Conservation (phyloP, 805 yeast genomes). For the Myxozyma melibiosi region DNA sequence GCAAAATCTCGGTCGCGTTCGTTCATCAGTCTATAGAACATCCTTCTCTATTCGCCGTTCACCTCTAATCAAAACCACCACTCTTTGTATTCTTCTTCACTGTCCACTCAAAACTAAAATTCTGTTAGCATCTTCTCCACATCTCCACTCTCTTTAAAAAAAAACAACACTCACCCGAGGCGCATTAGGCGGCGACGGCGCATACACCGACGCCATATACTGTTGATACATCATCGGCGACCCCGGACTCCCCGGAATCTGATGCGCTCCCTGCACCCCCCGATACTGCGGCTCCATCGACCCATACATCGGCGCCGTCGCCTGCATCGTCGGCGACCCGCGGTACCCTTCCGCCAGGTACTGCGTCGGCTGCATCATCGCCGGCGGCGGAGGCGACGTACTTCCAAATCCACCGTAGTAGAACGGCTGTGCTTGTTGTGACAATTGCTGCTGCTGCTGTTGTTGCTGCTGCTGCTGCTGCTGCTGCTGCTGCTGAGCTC, state of each 20-base stretch:
- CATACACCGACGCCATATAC: conserved; percentile 13
- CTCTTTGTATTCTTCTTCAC: too few relatives aligned
- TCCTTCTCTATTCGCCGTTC: too few relatives aligned
- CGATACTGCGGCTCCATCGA: conserved; percentile 2
- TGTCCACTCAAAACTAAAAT: conserved; percentile 2
- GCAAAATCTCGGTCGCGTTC: not conserved
- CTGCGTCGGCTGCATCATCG: not conserved
- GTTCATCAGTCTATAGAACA: not conserved
- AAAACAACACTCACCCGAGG: conserved; percentile 6
- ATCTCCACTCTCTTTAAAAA: not conserved
- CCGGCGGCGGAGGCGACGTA: conserved; percentile 14
- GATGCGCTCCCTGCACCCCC: conserved; percentile 3
- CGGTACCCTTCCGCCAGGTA: not conserved
- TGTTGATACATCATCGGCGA: conserved; percentile 15
- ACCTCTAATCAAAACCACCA: too few relatives aligned
- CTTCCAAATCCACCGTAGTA: not conserved
- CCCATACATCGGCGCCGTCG: not conserved
- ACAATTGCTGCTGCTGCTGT: not conserved
- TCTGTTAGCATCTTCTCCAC: conserved; percentile 1
- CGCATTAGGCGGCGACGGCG: conserved; percentile 11
- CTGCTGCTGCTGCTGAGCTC: conserved; percentile 18
- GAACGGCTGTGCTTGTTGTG: not conserved
- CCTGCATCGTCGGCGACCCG: not conserved
- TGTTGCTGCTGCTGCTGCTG: conserved; percentile 13
- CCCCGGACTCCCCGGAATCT: conserved; percentile 15